These are phyloP conservation scores for Galeopsis tetrahit DNA, from an alignment of 257 asterid genomes.

Conservation along the genomic window DNA sequence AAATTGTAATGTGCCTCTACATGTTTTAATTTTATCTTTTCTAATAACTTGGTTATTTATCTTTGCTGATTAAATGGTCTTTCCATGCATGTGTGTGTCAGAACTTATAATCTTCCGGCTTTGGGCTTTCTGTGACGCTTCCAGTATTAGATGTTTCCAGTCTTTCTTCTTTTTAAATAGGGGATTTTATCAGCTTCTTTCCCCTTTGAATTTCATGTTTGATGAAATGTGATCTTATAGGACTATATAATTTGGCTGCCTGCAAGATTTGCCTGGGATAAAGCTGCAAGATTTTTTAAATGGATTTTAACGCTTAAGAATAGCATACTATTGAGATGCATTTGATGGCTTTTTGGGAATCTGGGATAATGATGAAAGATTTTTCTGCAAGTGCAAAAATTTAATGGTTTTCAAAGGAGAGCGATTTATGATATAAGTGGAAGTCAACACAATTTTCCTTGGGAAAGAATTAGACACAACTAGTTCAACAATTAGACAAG, in stretches of 20 bases:
- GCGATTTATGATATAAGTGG: neutral
- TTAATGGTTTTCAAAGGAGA: neutral
- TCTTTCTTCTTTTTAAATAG: constrained; percentile 6
- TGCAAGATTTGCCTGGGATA: neutral
- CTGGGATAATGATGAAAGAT: too few species aligned
- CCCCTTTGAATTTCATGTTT: neutral
- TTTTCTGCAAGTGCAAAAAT: too few species aligned
- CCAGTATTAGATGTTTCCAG: neutral
- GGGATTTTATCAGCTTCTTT: neutral
- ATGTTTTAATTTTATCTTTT: constrained; percentile 14
- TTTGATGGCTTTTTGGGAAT: neutral
- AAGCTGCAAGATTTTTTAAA: neutral
- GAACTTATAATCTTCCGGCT: neutral
- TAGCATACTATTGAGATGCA: neutral
- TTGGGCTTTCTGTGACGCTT: neutral
- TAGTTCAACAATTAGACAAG: neutral
- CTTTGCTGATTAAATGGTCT: neutral
- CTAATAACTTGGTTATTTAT: neutral
- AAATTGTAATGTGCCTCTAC: constrained; percentile 9
- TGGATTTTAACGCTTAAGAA: neutral
- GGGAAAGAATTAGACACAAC: neutral
- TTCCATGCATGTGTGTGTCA: neutral
- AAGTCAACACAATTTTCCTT: neutral
- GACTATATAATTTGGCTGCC: constrained; percentile 1
- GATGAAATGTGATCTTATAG: neutral